Evolutionary conservation across 2,329 filamentous ascomycete species (phyloP).

Genomic region (Aaosphaeria pasadenensis): DNA sequence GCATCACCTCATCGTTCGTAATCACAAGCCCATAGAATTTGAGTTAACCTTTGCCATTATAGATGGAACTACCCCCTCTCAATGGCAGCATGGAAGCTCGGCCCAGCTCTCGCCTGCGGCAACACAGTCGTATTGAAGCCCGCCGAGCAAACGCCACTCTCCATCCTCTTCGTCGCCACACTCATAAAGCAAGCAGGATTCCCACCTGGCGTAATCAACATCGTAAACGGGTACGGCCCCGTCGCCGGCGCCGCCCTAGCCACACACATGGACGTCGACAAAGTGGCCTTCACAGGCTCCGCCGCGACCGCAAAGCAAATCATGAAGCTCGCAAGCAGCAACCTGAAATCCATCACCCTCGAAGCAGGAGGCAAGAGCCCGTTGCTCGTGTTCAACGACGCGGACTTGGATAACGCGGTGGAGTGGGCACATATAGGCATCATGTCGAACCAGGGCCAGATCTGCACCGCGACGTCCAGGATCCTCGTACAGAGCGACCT

Average conservation of each 20-base stretch:
- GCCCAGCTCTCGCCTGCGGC: slow-evolving; percentile 38
- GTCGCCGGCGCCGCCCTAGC: not conserved
- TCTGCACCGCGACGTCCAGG: slow-evolving; percentile 75
- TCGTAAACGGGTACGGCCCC: slow-evolving; percentile 47
- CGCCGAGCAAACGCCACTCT: slow-evolving; percentile 32
- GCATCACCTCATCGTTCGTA: not conserved
- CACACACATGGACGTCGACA: slow-evolving; percentile 43
- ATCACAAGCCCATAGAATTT: not conserved
- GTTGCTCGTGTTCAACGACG: slow-evolving; percentile 71
- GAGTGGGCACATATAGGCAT: not conserved
- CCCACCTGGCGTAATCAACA: slow-evolving; percentile 68
- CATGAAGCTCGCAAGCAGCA: slow-evolving; percentile 6
- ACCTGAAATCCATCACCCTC: slow-evolving; percentile 53
- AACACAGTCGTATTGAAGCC: slow-evolving; percentile 25
- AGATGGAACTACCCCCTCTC: slow-evolving; percentile 1
- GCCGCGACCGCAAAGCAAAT: slow-evolving; percentile 26
- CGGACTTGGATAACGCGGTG: slow-evolving; percentile 42
- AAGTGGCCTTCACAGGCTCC: slow-evolving; percentile 72
- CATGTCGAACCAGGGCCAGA: slow-evolving; percentile 32
- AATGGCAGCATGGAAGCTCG: slow-evolving; percentile 52
- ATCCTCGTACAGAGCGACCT: slow-evolving; percentile 58
- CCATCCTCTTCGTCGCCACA: slow-evolving; percentile 54
- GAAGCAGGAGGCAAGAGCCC: slow-evolving; percentile 83
- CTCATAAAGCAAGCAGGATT: slow-evolving; percentile 62
- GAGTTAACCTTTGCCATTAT: slow-evolving; percentile 51